Percentiles rank a stretch among this genome's conserved stretches.
These are phyloP conservation scores for Plasmopara muralis DNA, from an alignment of 352 stramenopile genomes.

Conservation along the genomic window DNA sequence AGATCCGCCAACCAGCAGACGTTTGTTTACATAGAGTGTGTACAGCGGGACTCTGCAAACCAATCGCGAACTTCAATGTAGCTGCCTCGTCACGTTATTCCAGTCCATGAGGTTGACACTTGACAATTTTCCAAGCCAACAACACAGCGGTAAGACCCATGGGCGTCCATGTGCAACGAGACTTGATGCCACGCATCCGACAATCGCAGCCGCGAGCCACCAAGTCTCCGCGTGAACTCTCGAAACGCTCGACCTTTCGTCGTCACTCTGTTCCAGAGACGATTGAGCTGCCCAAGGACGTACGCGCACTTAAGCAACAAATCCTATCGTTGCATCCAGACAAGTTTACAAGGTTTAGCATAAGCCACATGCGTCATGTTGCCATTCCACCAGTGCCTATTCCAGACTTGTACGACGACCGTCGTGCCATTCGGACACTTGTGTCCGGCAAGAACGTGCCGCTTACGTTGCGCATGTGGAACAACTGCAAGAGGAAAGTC, in stretches of 20 bases:
- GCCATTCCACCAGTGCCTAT: conserved; percentile 42
- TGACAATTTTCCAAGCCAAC: background rate
- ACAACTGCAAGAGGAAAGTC: conserved; percentile 33
- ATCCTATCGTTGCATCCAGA: conserved; percentile 35
- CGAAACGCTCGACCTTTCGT: conserved; percentile 19
- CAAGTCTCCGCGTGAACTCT: conserved; percentile 15
- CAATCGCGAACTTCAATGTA: background rate
- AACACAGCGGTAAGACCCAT: background rate
- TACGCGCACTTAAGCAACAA: conserved; percentile 35
- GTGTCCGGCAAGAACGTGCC: conserved; percentile 44
- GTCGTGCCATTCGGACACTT: conserved; percentile 24
- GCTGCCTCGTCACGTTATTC: background rate
- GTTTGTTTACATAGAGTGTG: background rate
- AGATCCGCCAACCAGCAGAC: background rate
- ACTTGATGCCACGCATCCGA: conserved; percentile 7
- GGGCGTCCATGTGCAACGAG: background rate
- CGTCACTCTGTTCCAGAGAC: conserved; percentile 9
- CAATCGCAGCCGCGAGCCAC: conserved; percentile 6
- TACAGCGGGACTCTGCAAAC: background rate
- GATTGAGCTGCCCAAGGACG: conserved; percentile 28
- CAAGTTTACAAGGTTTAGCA: conserved; percentile 41
- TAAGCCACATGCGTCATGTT: conserved; percentile 39
- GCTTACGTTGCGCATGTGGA: conserved; percentile 40
- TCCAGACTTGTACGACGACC: conserved; percentile 23
- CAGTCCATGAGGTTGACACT: background rate